Base-by-base conservation (phyloP, 768 basidiomycete genomes). In the Favolaschia claudopus region DNA sequence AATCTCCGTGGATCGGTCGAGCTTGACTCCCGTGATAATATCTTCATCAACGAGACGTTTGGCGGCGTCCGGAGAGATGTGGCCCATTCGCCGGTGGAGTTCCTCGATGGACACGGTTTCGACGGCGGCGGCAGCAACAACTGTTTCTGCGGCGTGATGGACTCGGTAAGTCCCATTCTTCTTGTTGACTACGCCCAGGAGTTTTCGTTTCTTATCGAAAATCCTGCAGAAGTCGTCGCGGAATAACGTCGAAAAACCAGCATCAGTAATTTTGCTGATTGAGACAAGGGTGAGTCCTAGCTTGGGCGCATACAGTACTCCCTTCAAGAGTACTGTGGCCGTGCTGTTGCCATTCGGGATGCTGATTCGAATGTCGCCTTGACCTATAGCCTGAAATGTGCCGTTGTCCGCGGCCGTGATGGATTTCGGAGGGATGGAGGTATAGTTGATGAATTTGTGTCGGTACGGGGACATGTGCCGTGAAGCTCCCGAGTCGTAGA, bases 401-500 rank as follows among this genome's bases (percentile, higher is more conserved):
- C 47, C 62, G 44, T 72, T 70, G 47, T 77, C 67, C 10, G 74
- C 74, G 7, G 73, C 68, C 22, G 62, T 70, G 55, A 77, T 76
- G 19, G 71, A 38, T 25, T 66, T 55, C 5, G 70, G 69, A 5
- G 38, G 20, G 54, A 76, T 75, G 1, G 48, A 27, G 1, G 51
- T 54, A 45, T 66, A 77, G 43, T 70, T 73, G 48, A 70, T 61
- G 59, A 79, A 72, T 8, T 56, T 47, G 32, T 75, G 40, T 1
- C 69, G 55, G 52, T 70, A 72, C 0, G 72, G 76, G 4, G 74
- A 70, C 69, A 79, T 74, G 44, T 78, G 77, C 31, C 64, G 64
- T 2, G 70, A 68, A 22, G 76, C 72, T 2, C 78, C 77, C 17
- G 74, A 75, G 68, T 79, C 73, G 55, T 74, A 72, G 13, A 75